Percentiles rank a stretch among this genome's conserved stretches.
These are phyloP conservation scores for Russula sp. DNA, from an alignment of 768 basidiomycete genomes.

Conservation along the genomic window DNA sequence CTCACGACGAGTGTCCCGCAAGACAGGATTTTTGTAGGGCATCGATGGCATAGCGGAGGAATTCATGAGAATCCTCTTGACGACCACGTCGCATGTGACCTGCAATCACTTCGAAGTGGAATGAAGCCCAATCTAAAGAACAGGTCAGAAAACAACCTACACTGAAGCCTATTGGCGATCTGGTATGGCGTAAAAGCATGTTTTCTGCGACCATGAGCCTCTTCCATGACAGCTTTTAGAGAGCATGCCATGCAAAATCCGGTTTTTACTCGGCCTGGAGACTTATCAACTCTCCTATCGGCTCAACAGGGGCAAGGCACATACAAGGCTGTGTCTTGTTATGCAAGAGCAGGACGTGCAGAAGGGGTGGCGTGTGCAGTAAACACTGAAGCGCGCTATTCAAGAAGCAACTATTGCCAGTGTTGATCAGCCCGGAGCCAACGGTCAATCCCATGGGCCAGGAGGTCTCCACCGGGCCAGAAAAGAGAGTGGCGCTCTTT, in stretches of 20 bases:
- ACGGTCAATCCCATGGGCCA: slow-evolving; percentile 49
- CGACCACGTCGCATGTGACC: slow-evolving; percentile 86
- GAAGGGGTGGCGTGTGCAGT: slow-evolving; percentile 83
- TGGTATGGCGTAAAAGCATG: slow-evolving; percentile 53
- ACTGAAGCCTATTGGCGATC: slow-evolving; percentile 61
- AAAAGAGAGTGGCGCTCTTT: slow-evolving; percentile 27
- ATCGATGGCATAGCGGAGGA: slow-evolving; percentile 90
- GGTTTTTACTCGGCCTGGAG: slow-evolving; percentile 35
- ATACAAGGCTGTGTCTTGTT: slow-evolving; percentile 48
- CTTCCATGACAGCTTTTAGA: slow-evolving; percentile 48
- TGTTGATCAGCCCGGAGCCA: slow-evolving; percentile 70
- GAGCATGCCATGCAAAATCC: slow-evolving; percentile 78
- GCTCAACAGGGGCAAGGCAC: slow-evolving; percentile 27
- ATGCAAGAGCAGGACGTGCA: slow-evolving; percentile 51
- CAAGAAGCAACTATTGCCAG: slow-evolving; percentile 91
- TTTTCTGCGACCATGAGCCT: slow-evolving; percentile 40
- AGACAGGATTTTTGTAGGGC: slow-evolving; percentile 82
- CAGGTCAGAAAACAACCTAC: slow-evolving; percentile 31
- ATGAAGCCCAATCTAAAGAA: slow-evolving; percentile 11
- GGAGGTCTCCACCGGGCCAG: slow-evolving; percentile 48
- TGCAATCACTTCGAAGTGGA: slow-evolving; percentile 58
- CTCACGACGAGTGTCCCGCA: slow-evolving; percentile 63
- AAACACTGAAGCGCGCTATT: slow-evolving; percentile 94
- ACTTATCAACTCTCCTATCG: neutral
- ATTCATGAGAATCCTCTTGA: slow-evolving; percentile 98